Evolutionary conservation across 1,284 basidiomycete species (phyloP).

Genomic region (Stygiomarasmius scandens): DNA sequence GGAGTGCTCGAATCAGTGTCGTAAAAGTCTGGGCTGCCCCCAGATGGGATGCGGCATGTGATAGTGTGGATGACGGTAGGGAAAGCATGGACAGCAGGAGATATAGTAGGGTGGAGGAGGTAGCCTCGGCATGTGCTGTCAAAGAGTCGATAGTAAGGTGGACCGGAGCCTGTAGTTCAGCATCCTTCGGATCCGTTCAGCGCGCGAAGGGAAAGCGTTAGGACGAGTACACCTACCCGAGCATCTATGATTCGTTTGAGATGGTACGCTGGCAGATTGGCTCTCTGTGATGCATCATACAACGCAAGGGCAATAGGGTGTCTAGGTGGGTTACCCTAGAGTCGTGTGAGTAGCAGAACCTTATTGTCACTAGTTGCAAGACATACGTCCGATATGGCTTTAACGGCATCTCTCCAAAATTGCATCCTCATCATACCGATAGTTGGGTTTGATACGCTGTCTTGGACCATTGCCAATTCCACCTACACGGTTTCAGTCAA

Average conservation of each 20-base stretch:
- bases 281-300: conserved; percentile 54
- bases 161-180: conserved; percentile 69
- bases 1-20: conserved; percentile 77
- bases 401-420: conserved; percentile 90
- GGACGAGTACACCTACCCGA: conserved; percentile 55
- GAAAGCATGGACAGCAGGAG: conserved; percentile 75
- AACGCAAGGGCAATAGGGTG: conserved; percentile 86
- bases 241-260: conserved; percentile 86
- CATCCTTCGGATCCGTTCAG: conserved; percentile 53
- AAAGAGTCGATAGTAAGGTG: conserved; percentile 75
- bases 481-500: conserved; percentile 52
- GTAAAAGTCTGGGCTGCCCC: conserved; percentile 73
- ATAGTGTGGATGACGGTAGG: conserved; percentile 62
- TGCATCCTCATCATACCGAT: conserved; percentile 90
- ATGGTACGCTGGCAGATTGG: conserved; percentile 71
- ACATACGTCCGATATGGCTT: conserved; percentile 70
- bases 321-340: conserved; percentile 72
- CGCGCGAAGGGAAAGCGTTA: conserved; percentile 9
- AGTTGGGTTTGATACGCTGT: conserved; percentile 75
- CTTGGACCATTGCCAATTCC: conserved; percentile 82
- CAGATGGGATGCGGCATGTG: conserved; percentile 82
- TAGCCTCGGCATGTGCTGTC: conserved; percentile 74
- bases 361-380: not conserved
- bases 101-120: conserved; percentile 80
- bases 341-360: conserved; percentile 12